phyloP scores from a whole-genome alignment of 106 monocot genomes.

The Phalaenopsis aphrodite region DNA sequence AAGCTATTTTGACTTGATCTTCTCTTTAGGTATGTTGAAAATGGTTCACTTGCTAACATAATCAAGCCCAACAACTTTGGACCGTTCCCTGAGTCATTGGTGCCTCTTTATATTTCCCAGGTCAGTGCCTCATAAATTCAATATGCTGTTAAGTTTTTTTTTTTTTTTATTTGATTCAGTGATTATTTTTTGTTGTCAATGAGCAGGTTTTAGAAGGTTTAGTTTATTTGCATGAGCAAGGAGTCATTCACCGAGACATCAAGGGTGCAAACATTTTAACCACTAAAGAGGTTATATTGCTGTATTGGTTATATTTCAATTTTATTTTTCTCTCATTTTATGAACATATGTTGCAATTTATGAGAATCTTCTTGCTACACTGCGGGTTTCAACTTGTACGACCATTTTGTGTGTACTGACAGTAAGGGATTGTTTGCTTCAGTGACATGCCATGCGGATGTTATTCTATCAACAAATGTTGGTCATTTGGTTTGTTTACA shows the following conservation, averaged over 20 bases:
- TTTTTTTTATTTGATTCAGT: background rate
- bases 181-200: slow-evolving; percentile 3
- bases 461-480: too few relatives aligned
- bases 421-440: background rate
- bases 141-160: background rate
- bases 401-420: background rate
- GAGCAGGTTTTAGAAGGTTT: slow-evolving; percentile 91
- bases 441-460: background rate
- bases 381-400: background rate
- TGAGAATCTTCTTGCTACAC: background rate
- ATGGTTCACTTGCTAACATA: slow-evolving; percentile 97
- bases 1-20: background rate
- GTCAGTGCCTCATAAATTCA: slow-evolving; percentile 16
- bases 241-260: slow-evolving; percentile 97
- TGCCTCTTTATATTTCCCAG: slow-evolving; percentile 89
- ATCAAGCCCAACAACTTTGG: slow-evolving; percentile 99
- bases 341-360: background rate
- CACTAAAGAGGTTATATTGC: slow-evolving; percentile 73
- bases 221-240: slow-evolving; percentile 97
- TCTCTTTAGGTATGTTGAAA: slow-evolving; percentile 84
- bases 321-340: background rate
- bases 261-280: slow-evolving; percentile 99
- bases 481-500: too few relatives aligned
- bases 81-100: slow-evolving; percentile 90
- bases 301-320: background rate